These are phyloP conservation scores for Acacia confusa DNA, from an alignment of 306 rosid genomes.

Conservation along the genomic window DNA sequence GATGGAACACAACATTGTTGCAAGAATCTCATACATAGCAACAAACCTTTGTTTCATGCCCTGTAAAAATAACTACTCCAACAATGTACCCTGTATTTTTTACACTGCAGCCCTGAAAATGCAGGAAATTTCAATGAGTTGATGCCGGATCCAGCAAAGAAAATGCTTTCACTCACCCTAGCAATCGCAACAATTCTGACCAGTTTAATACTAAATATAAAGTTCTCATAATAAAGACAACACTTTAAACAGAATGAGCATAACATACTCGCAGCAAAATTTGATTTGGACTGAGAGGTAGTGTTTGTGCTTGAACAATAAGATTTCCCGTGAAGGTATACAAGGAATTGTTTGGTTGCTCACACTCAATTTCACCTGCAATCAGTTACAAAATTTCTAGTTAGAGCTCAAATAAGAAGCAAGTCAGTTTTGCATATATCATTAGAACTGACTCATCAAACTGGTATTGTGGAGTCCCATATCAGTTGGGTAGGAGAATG, in stretches of 20 bases:
- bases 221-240: conserved; percentile 24
- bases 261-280: conserved; percentile 73
- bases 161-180: conserved; percentile 21
- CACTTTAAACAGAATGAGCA: conserved; percentile 21
- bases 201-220: conserved; percentile 16
- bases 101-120: conserved; percentile 96
- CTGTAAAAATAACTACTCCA: conserved; percentile 85
- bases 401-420: conserved; percentile 23
- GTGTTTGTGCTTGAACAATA: conserved; percentile 74
- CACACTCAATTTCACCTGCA: conserved; percentile 95
- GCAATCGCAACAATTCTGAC: conserved; percentile 18
- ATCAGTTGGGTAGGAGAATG: not conserved
- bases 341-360: conserved; percentile 93
- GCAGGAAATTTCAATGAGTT: conserved; percentile 30
- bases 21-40: conserved; percentile 18
- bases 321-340: conserved; percentile 93
- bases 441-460: not conserved
- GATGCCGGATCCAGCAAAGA: conserved; percentile 18
- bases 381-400: conserved; percentile 10
- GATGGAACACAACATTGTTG: not conserved
- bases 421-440: conserved; percentile 3
- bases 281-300: conserved; percentile 85
- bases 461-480: not conserved
- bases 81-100: conserved; percentile 90
- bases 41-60: conserved; percentile 93